Evolutionary conservation across 495 filamentous ascomycete species (phyloP).

Genomic region (Penicillium pancosmium): DNA sequence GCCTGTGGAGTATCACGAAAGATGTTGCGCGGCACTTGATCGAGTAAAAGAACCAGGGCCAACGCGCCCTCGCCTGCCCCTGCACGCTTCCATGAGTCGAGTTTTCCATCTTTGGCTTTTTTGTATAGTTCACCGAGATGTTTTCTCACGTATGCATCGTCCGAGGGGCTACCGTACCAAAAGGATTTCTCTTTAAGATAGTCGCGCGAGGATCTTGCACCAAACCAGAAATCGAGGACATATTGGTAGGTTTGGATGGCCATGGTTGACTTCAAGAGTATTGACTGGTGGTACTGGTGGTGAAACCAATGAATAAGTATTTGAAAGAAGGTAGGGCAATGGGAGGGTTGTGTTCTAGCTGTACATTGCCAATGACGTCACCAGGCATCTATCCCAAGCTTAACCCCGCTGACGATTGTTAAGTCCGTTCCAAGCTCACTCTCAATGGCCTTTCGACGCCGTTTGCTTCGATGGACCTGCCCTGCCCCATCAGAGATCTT

Average conservation of each 20-base stretch:
- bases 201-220: conserved; percentile 15
- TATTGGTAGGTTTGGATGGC: conserved; percentile 9
- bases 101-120: conserved; percentile 13
- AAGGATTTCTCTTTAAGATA: conserved; percentile 27
- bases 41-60: conserved; percentile 36
- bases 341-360: no score
- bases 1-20: conserved; percentile 30
- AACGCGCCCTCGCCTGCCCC: conserved; percentile 26
- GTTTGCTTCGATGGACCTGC: no score
- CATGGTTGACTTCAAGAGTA: no score
- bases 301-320: no score
- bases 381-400: no score
- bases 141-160: conserved; percentile 23
- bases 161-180: conserved; percentile 29
- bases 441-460: no score
- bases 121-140: conserved; percentile 16
- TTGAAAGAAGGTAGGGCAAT: no score
- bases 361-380: no score
- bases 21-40: conserved; percentile 41
- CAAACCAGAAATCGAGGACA: conserved; percentile 29
- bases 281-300: no score
- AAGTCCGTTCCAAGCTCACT: no score
- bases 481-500: no score
- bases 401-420: no score
- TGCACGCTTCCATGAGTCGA: conserved; percentile 16